phyloP scores from a whole-genome alignment of 352 stramenopile genomes.

The Globisporangium okanoganense region DNA sequence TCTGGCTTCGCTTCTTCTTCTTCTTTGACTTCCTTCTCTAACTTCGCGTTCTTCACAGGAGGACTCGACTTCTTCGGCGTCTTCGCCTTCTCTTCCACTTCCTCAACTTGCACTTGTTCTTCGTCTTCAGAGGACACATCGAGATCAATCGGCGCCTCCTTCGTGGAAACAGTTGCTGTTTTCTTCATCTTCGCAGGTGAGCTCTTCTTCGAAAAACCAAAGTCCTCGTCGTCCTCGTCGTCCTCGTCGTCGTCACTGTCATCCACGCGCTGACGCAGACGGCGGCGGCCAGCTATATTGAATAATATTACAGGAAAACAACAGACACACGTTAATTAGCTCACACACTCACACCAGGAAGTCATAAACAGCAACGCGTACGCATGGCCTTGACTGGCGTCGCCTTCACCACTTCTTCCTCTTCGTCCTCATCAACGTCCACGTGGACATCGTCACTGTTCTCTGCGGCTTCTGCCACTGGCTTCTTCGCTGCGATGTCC shows the following conservation, averaged over 20 bases:
- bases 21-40: background rate
- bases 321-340: background rate
- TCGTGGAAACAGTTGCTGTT: constrained; percentile 16
- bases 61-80: constrained; percentile 16
- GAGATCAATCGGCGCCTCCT: constrained; percentile 35
- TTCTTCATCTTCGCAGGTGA: constrained; percentile 17
- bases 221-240: constrained; percentile 42
- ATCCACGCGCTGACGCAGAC: constrained; percentile 51
- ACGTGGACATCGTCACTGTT: constrained; percentile 12
- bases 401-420: constrained; percentile 1
- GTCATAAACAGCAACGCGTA: constrained; percentile 17
- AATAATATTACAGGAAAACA: background rate
- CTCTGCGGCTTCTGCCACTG: constrained; percentile 9
- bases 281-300: constrained; percentile 40
- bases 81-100: constrained; percentile 18
- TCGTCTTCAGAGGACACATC: constrained; percentile 16
- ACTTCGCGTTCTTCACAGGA: constrained; percentile 3
- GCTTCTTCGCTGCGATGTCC: constrained; percentile 6
- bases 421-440: background rate
- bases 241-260: constrained; percentile 32
- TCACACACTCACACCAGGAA: background rate
- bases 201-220: constrained; percentile 25
- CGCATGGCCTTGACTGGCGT: constrained; percentile 29
- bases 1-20: constrained; percentile 13
- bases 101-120: constrained; percentile 9